Evolutionary conservation across 805 yeast species (phyloP), one percentile per base, ranked within the genome.

Genomic region (Diddensiella transvaalensis): DNA sequence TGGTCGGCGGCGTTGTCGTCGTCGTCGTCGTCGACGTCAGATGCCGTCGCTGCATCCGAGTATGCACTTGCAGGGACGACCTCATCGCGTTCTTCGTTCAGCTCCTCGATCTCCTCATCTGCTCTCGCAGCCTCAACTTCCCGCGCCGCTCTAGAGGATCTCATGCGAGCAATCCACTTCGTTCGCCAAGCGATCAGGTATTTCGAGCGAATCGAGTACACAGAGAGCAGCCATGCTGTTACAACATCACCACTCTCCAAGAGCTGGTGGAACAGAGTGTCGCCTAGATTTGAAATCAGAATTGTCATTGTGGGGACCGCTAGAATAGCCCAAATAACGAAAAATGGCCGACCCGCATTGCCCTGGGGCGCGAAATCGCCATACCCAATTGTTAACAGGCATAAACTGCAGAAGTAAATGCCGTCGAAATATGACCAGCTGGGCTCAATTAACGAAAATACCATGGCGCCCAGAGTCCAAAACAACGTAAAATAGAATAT

Each of bases 251-350:
- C 51, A 26, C 49, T 40, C 24, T 48, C 47, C 2, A 46, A 37
- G 11, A 61, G 45, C 15, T 42, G 40, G 11, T 40, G 49, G 35
- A 62, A 57, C 19, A 62, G 38, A 15, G 77, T 69, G 60, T 86
- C 95, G 53, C 91, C 87, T 41, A 83, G 69, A 45, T 79, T 80
- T 1, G 90, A 82, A 35, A 87, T 79, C 48, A 87, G 71, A 15
- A 83, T 82, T 2, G 96, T 85, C 95, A 88, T 87, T 44, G 87
- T 70, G 1, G 96, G 96, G 19, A 89, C 83, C 0, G 96, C 95
- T 4, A 80, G 70, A 18, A 89, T 62, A 0, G 89, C 84, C 96
- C 96, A 89, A 6, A 80, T 66, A 4, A 86, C 79, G 58, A 88
- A 88, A 55, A 87, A 79, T 0, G 83, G 76, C 37, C 84, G 68